Base-by-base conservation (phyloP, 2,329 filamentous ascomycete species). In the Polytolypa hystricis region DNA sequence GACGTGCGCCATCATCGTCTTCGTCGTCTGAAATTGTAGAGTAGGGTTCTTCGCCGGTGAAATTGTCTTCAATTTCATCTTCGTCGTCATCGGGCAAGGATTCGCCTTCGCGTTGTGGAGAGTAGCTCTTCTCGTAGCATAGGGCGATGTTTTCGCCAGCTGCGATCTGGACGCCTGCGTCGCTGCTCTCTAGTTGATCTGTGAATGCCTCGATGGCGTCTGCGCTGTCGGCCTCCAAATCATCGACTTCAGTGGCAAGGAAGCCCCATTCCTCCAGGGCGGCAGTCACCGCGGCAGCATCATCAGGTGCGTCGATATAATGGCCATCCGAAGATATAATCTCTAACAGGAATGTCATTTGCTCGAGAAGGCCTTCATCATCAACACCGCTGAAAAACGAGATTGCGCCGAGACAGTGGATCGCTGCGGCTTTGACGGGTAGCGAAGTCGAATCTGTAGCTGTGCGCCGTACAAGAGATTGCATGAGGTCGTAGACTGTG, bases 111-210 rank as follows among this genome's bases (percentile, higher is more conserved):
- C 75, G 73, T 33, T 65, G 61, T 23, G 69, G 67, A 0, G 70
- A 73, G 54, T 72, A 77, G 40, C 71, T 74, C 43, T 81, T 81
- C 57, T 94, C 86, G 50, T 84, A 89, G 8, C 93, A 67, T 7
- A 93, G 66, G 1, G 85, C 85, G 41, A 93, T 86, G 55, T 84
- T 84, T 51, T 81, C 74, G 3, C 81, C 84, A 0, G 84, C 81
- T 3, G 80, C 76, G 30, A 84, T 76, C 51, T 91, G 84, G 1
- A 93, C 82, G 6, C 72, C 66, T 1, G 77, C 65, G 40, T 85
- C 78, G 20, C 69, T 69, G 54, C 81, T 85, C 41, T 87, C 78
- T 12, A 94, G 78, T 58, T 93, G 86, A 32, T 93, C 85, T 28
- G 84, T 77, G 48, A 94, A 85, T 2, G 80, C 78, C 36, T 91